Conservation (phyloP, 805 yeast genomes). For the Myxozyma kluyveri region DNA sequence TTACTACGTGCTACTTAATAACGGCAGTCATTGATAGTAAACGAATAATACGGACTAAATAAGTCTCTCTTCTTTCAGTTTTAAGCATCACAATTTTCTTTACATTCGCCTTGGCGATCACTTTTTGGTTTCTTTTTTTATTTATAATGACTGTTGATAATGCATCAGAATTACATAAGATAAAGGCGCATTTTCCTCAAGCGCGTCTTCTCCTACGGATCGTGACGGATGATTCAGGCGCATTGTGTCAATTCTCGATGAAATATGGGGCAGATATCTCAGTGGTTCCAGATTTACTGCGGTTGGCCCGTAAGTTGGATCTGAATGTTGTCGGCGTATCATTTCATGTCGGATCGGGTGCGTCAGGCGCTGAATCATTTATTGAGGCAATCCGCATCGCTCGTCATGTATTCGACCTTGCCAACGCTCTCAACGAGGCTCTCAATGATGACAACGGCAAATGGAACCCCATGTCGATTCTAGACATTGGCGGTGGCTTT, state of each 20-base stretch:
- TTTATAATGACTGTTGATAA: slow-evolving; percentile 95
- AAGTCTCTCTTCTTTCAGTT: too few species aligned
- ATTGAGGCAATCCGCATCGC: slow-evolving; percentile 72
- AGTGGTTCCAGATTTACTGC: slow-evolving; percentile 54
- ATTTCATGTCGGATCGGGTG: slow-evolving; percentile 95
- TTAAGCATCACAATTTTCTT: too few species aligned
- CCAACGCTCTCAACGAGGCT: slow-evolving; percentile 47
- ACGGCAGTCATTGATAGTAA: too few species aligned
- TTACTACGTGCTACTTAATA: slow-evolving; percentile 2
- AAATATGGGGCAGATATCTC: slow-evolving; percentile 80
- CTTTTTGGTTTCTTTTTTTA: too few species aligned
- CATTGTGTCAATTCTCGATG: slow-evolving; percentile 80
- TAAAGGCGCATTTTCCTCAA: slow-evolving; percentile 63
- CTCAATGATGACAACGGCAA: too few species aligned
- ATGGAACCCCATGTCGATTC: slow-evolving; percentile 51
- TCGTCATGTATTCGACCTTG: slow-evolving; percentile 62
- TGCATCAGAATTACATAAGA: slow-evolving; percentile 74
- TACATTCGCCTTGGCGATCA: too few species aligned
- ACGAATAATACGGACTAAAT: too few species aligned
- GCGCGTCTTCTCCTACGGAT: slow-evolving; percentile 74
- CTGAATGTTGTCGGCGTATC: slow-evolving; percentile 80
- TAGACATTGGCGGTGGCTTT: slow-evolving; percentile 96
- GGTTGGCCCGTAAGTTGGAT: slow-evolving; percentile 57
- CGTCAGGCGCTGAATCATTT: slow-evolving; percentile 65
- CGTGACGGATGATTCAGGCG: slow-evolving; percentile 82